These are phyloP conservation scores for Psilocybe tampanensis DNA, from an alignment of 768 basidiomycete species.

Conservation along the genomic window DNA sequence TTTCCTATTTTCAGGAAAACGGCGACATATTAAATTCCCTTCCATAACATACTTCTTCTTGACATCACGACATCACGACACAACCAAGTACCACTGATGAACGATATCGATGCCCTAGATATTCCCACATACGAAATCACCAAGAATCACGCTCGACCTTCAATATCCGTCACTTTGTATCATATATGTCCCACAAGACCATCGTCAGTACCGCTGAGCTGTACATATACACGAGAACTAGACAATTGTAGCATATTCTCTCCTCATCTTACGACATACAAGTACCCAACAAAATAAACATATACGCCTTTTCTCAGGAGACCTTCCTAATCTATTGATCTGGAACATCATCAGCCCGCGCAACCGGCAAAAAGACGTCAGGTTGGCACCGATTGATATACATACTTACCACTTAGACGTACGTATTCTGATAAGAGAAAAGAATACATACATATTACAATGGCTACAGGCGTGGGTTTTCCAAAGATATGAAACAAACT, in stretches of 20 bases:
- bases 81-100: neutral
- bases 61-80: constrained; percentile 16
- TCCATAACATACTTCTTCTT: constrained; percentile 2
- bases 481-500: no score
- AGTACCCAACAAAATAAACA: no score
- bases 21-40: constrained; percentile 15
- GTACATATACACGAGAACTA: no score
- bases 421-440: no score
- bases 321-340: neutral
- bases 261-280: no score
- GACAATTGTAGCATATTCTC: no score
- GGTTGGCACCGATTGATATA: neutral
- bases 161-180: neutral
- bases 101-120: neutral
- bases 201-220: neutral
- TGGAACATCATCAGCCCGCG: neutral
- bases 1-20: constrained; percentile 10
- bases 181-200: neutral
- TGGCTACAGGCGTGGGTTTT: no score
- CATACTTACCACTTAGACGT: no score
- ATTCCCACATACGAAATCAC: neutral
- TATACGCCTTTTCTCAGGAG: neutral
- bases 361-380: neutral
- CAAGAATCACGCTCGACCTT: neutral
- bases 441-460: no score